A percentile compares a stretch with the other conserved stretches of the same genome.
Conservation (phyloP, 495 filamentous ascomycete genomes). For the Aspergillus indologenus region DNA sequence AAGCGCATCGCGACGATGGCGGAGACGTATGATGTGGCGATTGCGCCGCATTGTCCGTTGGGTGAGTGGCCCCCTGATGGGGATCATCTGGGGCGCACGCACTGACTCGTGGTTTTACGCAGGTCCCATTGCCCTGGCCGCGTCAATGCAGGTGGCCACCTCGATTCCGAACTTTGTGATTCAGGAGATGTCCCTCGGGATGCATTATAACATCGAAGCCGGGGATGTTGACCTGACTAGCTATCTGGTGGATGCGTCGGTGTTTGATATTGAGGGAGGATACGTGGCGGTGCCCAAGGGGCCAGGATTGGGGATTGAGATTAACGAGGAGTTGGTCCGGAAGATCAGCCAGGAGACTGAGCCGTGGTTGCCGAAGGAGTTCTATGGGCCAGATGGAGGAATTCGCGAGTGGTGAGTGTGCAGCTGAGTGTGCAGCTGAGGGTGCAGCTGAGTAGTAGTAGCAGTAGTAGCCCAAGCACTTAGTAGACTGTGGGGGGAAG, state of each 20-base stretch:
- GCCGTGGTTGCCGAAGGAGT: slow-evolving; percentile 59
- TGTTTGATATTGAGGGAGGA: slow-evolving; percentile 64
- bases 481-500: background rate
- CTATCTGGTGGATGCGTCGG: slow-evolving; percentile 59
- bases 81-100: too few species aligned
- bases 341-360: slow-evolving; percentile 47
- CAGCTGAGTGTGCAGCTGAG: too few species aligned
- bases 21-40: slow-evolving; percentile 73
- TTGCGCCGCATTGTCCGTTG: slow-evolving; percentile 76
- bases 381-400: slow-evolving; percentile 67
- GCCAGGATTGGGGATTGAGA: slow-evolving; percentile 69
- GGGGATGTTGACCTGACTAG: slow-evolving; percentile 64
- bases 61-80: slow-evolving; percentile 26
- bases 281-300: slow-evolving; percentile 61
- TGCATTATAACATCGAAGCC: slow-evolving; percentile 68
- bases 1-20: slow-evolving; percentile 69
- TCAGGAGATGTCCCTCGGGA: slow-evolving; percentile 78
- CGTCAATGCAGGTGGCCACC: slow-evolving; percentile 66
- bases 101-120: background rate
- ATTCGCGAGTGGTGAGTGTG: slow-evolving; percentile 81
- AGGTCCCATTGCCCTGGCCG: slow-evolving; percentile 70
- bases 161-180: slow-evolving; percentile 69
- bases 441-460: too few species aligned
- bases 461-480: too few species aligned
- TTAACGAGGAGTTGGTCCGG: slow-evolving; percentile 66